These are phyloP conservation scores for Conidiobolus incongruus DNA, from an alignment of 371 early-diverging fungal species.

Conservation along the genomic window DNA sequence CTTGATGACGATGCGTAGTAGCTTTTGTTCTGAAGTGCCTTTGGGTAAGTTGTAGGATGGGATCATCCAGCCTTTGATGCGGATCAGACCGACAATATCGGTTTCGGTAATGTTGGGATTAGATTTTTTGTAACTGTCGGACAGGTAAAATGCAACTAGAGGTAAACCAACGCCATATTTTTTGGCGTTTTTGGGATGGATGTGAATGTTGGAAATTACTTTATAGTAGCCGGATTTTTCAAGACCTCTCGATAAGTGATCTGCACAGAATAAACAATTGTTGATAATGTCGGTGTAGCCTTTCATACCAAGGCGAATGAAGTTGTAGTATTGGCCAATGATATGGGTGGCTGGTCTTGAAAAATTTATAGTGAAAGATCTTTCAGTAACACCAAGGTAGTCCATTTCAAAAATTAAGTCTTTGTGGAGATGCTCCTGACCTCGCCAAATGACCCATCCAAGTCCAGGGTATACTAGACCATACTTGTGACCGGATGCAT, in stretches of 20 bases:
- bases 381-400: slow-evolving; percentile 30
- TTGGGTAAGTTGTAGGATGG: slow-evolving; percentile 28
- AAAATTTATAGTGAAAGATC: slow-evolving; percentile 42
- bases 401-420: slow-evolving; percentile 37
- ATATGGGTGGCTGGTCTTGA: slow-evolving; percentile 30
- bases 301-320: slow-evolving; percentile 30
- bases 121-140: slow-evolving; percentile 7
- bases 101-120: slow-evolving; percentile 9
- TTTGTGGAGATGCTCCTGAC: slow-evolving; percentile 22
- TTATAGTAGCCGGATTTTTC: slow-evolving; percentile 26
- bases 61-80: slow-evolving; percentile 32
- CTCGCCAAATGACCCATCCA: slow-evolving; percentile 43
- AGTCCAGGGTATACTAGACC: slow-evolving; percentile 42
- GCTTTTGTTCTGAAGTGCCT: slow-evolving; percentile 16
- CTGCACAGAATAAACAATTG: slow-evolving; percentile 20
- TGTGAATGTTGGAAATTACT: slow-evolving; percentile 20
- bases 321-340: slow-evolving; percentile 43
- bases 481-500: slow-evolving; percentile 52
- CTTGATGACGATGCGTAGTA: slow-evolving; percentile 27
- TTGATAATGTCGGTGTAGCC: slow-evolving; percentile 29
- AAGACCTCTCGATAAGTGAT: slow-evolving; percentile 21
- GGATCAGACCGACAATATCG: slow-evolving; percentile 19
- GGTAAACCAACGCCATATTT: slow-evolving; percentile 25
- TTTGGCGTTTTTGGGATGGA: slow-evolving; percentile 8
- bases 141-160: slow-evolving; percentile 33